phyloP scores from a whole-genome alignment of 805 yeast species.

The Ogataea angusta region DNA sequence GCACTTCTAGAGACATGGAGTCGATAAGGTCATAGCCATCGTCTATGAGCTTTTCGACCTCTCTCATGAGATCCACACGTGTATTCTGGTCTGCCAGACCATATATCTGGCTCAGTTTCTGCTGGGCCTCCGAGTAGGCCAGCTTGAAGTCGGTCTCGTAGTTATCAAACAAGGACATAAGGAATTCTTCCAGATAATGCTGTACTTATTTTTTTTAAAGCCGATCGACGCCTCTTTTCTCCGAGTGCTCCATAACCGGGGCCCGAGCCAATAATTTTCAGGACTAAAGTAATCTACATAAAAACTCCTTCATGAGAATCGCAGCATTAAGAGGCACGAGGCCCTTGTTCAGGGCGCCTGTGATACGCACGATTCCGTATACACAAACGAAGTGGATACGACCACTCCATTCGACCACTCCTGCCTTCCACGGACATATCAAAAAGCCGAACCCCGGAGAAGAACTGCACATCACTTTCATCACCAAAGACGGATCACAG shows the following conservation, averaged over 20 bases:
- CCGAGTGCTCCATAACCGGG: conserved; percentile 12
- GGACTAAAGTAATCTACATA: conserved; percentile 10
- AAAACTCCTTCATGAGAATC: background rate
- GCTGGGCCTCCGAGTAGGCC: conserved; percentile 65
- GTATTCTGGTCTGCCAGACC: conserved; percentile 44
- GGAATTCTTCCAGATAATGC: background rate
- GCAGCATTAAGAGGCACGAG: background rate
- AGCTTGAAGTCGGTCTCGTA: conserved; percentile 73
- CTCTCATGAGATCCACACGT: conserved; percentile 52
- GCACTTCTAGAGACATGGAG: conserved; percentile 84
- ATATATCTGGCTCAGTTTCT: conserved; percentile 55
- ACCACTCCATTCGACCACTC: conserved; percentile 18
- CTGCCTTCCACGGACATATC: conserved; percentile 70
- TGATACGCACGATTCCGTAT: background rate
- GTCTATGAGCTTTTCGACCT: conserved; percentile 67
- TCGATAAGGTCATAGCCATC: conserved; percentile 79
- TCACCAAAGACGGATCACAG: conserved; percentile 88
- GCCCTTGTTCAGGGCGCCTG: background rate
- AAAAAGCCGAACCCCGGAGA: conserved; percentile 92
- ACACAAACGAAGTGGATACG: background rate
- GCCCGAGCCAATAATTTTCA: conserved; percentile 11
- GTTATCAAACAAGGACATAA: conserved; percentile 48
- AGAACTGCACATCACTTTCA: conserved; percentile 82
- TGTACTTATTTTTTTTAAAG: background rate
- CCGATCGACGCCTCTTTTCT: conserved; percentile 5